These are phyloP conservation scores for Penicillium pulvis DNA, from an alignment of 495 filamentous ascomycete genomes.

Conservation along the genomic window DNA sequence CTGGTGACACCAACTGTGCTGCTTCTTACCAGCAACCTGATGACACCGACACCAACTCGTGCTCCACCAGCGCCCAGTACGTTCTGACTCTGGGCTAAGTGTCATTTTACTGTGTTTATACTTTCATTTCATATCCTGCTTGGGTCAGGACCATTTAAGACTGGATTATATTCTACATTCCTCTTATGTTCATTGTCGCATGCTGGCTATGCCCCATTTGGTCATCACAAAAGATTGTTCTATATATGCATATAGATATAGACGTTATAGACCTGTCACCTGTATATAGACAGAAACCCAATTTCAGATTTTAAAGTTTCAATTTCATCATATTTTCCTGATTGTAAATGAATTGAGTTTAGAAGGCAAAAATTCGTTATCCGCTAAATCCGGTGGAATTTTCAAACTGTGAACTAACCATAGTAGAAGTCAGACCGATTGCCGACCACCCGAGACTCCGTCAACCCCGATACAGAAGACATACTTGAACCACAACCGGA, in stretches of 20 bases:
- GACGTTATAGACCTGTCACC: neutral
- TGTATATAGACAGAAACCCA: neutral
- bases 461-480: too few relatives aligned
- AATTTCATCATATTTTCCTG: constrained; percentile 14
- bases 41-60: constrained; percentile 35
- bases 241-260: neutral
- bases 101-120: neutral
- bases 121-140: constrained; percentile 7
- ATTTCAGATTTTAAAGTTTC: neutral
- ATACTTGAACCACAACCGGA: too few relatives aligned
- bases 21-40: constrained; percentile 38
- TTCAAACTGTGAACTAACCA: too few relatives aligned
- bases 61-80: constrained; percentile 26
- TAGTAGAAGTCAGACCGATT: too few relatives aligned
- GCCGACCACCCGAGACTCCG: too few relatives aligned
- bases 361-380: too few relatives aligned
- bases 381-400: too few relatives aligned
- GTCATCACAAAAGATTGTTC: constrained; percentile 1
- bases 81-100: constrained; percentile 33
- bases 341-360: constrained; percentile 3
- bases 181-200: constrained; percentile 4
- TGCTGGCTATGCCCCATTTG: constrained; percentile 6
- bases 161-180: constrained; percentile 4
- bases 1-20: constrained; percentile 31
- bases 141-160: constrained; percentile 1